phyloP scores from a whole-genome alignment of 225 moss, liverwort and hornwort species.

The Polytrichum commune region DNA sequence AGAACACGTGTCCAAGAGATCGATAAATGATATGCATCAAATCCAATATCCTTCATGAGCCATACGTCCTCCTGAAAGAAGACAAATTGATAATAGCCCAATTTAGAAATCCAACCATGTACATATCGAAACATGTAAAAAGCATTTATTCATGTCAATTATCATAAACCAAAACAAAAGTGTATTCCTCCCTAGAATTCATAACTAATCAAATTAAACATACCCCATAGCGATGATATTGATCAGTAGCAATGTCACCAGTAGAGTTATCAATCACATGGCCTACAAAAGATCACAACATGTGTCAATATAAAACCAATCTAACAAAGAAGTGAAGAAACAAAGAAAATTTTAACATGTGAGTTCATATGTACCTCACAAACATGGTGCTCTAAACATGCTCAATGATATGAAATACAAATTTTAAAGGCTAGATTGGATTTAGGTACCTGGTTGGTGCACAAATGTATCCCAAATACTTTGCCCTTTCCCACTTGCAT shows the following conservation, averaged over 20 bases:
- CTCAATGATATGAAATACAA: background rate
- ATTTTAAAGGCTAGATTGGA: background rate
- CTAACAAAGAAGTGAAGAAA: too few relatives aligned
- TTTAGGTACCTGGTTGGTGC: background rate
- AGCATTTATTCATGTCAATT: too few relatives aligned
- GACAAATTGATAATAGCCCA: too few relatives aligned
- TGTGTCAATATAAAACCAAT: background rate
- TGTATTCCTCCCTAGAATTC: too few relatives aligned
- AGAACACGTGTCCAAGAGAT: slow-evolving; percentile 45
- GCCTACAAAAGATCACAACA: slow-evolving; percentile 1
- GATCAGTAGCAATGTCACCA: slow-evolving; percentile 23
- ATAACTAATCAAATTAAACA: background rate
- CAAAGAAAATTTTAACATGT: background rate
- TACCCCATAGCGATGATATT: slow-evolving; percentile 34
- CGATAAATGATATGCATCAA: slow-evolving; percentile 44
- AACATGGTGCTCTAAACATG: background rate
- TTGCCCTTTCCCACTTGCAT: slow-evolving; percentile 30
- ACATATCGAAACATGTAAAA: too few relatives aligned
- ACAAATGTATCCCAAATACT: slow-evolving; percentile 45
- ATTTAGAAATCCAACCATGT: too few relatives aligned
- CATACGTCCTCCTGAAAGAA: slow-evolving; percentile 34
- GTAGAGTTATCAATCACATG: slow-evolving; percentile 32
- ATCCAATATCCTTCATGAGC: slow-evolving; percentile 48
- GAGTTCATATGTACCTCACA: background rate
- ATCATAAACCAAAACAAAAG: too few relatives aligned